phyloP scores from a whole-genome alignment of 352 stramenopile species.

The Globisporangium rhizosaccharum region DNA sequence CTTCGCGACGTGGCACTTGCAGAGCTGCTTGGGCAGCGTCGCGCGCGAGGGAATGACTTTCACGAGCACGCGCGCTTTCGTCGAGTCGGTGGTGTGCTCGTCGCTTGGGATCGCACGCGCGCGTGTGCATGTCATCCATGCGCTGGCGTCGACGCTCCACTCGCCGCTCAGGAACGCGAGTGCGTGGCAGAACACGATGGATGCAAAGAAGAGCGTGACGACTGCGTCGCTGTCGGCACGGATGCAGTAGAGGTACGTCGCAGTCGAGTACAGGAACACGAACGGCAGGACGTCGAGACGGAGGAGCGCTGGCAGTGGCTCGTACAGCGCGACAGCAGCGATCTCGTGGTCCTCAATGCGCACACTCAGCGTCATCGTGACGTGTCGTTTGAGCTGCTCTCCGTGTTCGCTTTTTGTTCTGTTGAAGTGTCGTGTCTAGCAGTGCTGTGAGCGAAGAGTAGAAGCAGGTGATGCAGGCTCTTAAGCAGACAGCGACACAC shows the following conservation, averaged over 20 bases:
- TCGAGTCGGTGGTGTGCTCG: neutral
- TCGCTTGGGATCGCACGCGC: slow-evolving; percentile 7
- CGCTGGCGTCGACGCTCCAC: slow-evolving; percentile 38
- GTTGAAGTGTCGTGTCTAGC: neutral
- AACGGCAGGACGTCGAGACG: slow-evolving; percentile 51
- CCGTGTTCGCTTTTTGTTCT: neutral
- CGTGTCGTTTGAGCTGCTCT: neutral
- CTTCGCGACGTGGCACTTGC: slow-evolving; percentile 26
- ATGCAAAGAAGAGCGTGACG: slow-evolving; percentile 34
- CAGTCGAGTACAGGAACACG: slow-evolving; percentile 29
- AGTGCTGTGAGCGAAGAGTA: too few species aligned
- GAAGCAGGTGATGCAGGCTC: too few species aligned
- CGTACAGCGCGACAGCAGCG: slow-evolving; percentile 46
- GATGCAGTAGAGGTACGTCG: slow-evolving; percentile 23
- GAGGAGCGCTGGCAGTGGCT: slow-evolving; percentile 48
- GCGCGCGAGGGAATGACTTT: slow-evolving; percentile 54
- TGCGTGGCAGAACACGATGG: slow-evolving; percentile 42
- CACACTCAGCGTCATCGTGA: slow-evolving; percentile 17
- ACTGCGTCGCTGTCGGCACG: slow-evolving; percentile 32
- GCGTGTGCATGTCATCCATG: slow-evolving; percentile 30
- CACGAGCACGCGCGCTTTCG: slow-evolving; percentile 18
- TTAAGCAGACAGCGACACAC: too few species aligned
- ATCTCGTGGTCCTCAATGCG: slow-evolving; percentile 53
- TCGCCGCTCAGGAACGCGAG: slow-evolving; percentile 51
- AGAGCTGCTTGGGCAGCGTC: slow-evolving; percentile 54